These are phyloP conservation scores for Cercospora zeae-maydis DNA, from an alignment of 2,329 filamentous ascomycete genomes.

Conservation along the genomic window DNA sequence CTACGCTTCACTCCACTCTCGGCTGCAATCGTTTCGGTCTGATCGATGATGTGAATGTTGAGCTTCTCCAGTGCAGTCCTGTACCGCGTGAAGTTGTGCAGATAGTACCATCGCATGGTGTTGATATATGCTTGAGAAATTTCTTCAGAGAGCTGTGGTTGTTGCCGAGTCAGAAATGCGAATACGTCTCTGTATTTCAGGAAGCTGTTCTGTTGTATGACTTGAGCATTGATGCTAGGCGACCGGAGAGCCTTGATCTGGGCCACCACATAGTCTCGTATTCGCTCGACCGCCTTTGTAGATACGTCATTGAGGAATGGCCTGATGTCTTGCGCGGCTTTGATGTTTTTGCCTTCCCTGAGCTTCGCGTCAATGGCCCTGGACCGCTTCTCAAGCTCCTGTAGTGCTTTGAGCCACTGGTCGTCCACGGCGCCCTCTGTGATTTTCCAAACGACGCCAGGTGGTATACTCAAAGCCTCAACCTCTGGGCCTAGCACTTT, in stretches of 20 bases:
- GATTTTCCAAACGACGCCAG: conserved; percentile 77
- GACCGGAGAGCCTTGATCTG: conserved; percentile 93
- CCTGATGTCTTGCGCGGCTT: conserved; percentile 76
- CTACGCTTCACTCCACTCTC: conserved; percentile 55
- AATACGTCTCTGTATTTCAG: conserved; percentile 85
- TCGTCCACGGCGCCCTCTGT: conserved; percentile 87
- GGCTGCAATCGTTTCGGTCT: conserved; percentile 68
- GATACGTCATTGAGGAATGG: conserved; percentile 82
- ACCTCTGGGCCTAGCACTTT: conserved; percentile 82
- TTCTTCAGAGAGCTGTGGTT: conserved; percentile 79
- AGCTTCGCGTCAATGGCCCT: conserved; percentile 66
- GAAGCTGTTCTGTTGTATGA: conserved; percentile 91
- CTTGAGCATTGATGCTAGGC: conserved; percentile 93
- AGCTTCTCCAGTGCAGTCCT: conserved; percentile 78
- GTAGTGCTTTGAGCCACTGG: conserved; percentile 75
- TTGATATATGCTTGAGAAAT: conserved; percentile 93
- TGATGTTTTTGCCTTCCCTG: conserved; percentile 60
- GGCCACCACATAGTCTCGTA: conserved; percentile 87
- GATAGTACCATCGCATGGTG: conserved; percentile 98
- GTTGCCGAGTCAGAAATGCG: conserved; percentile 76
- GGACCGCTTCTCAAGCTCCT: conserved; percentile 77
- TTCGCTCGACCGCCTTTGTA: conserved; percentile 85
- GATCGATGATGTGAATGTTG: conserved; percentile 77
- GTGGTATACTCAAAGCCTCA: conserved; percentile 86
- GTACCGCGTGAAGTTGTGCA: conserved; percentile 86